A percentile compares a stretch with the other conserved stretches of the same genome.
phyloP scores from a whole-genome alignment of 192 early-diverging fungal species.

The Allomyces arbusculus region DNA sequence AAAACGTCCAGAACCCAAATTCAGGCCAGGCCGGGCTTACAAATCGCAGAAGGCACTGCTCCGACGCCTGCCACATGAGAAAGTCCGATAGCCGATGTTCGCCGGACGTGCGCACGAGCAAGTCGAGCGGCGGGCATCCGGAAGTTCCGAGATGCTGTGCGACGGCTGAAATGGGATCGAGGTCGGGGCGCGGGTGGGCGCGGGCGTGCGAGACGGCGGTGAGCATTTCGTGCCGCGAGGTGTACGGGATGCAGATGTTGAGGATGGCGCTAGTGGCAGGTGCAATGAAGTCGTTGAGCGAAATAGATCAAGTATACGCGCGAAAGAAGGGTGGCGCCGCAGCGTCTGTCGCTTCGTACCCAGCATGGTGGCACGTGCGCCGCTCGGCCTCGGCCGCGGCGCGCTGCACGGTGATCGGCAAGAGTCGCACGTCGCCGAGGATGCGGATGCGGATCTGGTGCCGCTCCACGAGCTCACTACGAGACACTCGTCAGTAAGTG shows the following conservation, averaged over 20 bases:
- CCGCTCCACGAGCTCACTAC: conserved; percentile 49
- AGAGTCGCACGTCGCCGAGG: conserved; percentile 46
- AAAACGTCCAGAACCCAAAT: conserved; percentile 70
- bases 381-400: conserved; percentile 40
- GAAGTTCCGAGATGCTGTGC: conserved; percentile 40
- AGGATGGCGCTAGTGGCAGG: conserved; percentile 36
- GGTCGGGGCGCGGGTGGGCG: not conserved
- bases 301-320: too few species aligned
- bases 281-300: too few species aligned
- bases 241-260: conserved; percentile 86
- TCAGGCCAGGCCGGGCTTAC: conserved; percentile 85
- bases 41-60: conserved; percentile 26
- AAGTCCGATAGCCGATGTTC: conserved; percentile 89
- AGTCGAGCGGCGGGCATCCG: conserved; percentile 51
- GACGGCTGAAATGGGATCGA: conserved; percentile 1
- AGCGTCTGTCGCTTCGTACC: conserved; percentile 12
- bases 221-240: conserved; percentile 75
- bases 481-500: not conserved
- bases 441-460: conserved; percentile 60
- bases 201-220: conserved; percentile 20
- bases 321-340: too few species aligned
- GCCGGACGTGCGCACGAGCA: conserved; percentile 85
- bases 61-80: conserved; percentile 64
- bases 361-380: conserved; percentile 39
- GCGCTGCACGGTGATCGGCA: conserved; percentile 40